Evolutionary conservation across 2,329 filamentous ascomycete species (phyloP).

Genomic region (Emericellopsis cladophorae): DNA sequence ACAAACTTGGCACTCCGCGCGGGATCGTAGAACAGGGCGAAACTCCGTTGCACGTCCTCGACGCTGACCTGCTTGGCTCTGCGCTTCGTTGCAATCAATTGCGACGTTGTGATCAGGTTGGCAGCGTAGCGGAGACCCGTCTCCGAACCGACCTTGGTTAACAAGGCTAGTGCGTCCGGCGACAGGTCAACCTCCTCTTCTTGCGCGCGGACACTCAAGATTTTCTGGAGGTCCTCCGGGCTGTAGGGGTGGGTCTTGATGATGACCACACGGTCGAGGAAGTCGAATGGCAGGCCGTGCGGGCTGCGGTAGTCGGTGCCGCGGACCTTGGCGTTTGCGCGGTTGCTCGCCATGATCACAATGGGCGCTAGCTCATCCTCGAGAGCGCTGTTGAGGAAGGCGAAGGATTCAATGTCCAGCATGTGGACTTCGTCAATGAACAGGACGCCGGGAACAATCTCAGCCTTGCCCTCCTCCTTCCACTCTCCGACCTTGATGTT

Average conservation of each 20-base stretch:
- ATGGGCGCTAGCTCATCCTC: conserved; percentile 92
- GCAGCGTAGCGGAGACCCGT: conserved; percentile 90
- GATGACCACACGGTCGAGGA: conserved; percentile 91
- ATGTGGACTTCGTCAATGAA: conserved; percentile 99
- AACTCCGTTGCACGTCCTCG: conserved; percentile 86
- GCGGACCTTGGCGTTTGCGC: conserved; percentile 80
- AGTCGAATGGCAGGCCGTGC: conserved; percentile 88
- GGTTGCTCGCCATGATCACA: conserved; percentile 98
- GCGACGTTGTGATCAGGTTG: conserved; percentile 91
- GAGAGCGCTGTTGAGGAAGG: conserved; percentile 92
- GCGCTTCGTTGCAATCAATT: conserved; percentile 77
- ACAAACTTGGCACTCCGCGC: conserved; percentile 83
- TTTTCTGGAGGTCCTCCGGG: conserved; percentile 79
- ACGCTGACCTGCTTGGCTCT: conserved; percentile 73
- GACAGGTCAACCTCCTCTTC: conserved; percentile 93
- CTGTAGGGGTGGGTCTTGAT: conserved; percentile 84
- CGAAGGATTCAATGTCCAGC: conserved; percentile 99
- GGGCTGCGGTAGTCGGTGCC: conserved; percentile 90
- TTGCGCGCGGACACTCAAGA: conserved; percentile 80
- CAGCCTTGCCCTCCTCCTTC: conserved; percentile 98
- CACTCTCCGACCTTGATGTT: conserved; percentile 98
- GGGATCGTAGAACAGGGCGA: conserved; percentile 87
- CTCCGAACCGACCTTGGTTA: conserved; percentile 93
- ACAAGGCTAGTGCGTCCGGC: conserved; percentile 76
- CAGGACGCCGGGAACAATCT: conserved; percentile 91